A percentile compares a stretch with the other conserved stretches of the same genome.
Conservation (phyloP, 2,329 filamentous ascomycete species). For the Dactylonectria macrodidyma region DNA sequence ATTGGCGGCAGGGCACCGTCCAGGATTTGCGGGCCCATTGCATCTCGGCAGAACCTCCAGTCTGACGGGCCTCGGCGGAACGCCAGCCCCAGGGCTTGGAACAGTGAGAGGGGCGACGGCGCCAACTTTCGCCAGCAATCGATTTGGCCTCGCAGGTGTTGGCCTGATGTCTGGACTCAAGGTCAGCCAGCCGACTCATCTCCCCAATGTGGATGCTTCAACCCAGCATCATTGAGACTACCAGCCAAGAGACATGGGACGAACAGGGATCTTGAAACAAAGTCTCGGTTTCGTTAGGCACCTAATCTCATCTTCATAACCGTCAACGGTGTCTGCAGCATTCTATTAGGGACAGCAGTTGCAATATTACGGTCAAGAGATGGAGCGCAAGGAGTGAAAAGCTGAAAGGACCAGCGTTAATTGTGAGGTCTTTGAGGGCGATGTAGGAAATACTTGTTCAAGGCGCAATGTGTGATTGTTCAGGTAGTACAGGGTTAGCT, state of each 20-base stretch:
- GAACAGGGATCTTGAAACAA: not conserved
- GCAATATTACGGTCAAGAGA: not conserved
- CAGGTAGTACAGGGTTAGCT: not conserved
- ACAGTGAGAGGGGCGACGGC: conserved; percentile 25
- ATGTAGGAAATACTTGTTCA: not conserved
- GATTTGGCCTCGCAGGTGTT: conserved; percentile 42
- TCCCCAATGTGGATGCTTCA: conserved; percentile 36
- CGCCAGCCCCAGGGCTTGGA: conserved; percentile 26
- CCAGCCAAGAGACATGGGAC: not conserved
- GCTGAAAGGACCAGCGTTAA: not conserved
- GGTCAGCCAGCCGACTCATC: conserved; percentile 45
- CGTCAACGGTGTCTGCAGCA: not conserved
- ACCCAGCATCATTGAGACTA: conserved; percentile 28
- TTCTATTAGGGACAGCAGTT: not conserved
- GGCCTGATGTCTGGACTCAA: conserved; percentile 51
- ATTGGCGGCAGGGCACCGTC: conserved; percentile 28
- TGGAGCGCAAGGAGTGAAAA: not conserved
- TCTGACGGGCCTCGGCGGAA: conserved; percentile 24
- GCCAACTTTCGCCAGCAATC: conserved; percentile 40
- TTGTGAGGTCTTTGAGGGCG: not conserved
- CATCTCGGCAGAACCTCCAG: conserved; percentile 16
- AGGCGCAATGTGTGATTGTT: not conserved
- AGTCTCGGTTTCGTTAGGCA: not conserved
- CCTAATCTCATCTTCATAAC: not conserved
- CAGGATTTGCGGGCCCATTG: conserved; percentile 25